Conservation (phyloP, 2,329 filamentous ascomycete genomes). For the Xylariales sp. region DNA sequence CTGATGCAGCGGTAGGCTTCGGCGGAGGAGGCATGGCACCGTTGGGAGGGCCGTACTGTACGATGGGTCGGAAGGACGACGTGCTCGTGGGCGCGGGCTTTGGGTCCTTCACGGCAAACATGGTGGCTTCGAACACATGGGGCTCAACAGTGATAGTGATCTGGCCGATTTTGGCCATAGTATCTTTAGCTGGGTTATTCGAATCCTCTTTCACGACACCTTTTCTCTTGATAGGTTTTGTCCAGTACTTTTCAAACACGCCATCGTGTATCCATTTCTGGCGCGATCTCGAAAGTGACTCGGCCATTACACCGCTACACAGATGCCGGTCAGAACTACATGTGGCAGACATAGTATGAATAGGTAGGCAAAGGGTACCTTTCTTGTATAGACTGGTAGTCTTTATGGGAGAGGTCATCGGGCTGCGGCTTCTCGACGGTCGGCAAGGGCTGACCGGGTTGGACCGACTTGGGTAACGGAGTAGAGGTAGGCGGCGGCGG, state of each 20-base stretch:
- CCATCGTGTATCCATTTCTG: constrained; percentile 78
- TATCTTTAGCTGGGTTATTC: constrained; percentile 76
- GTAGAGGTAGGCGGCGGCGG: constrained; percentile 21
- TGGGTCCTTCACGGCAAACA: constrained; percentile 77
- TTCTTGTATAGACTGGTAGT: constrained; percentile 80
- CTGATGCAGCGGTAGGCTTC: constrained; percentile 51
- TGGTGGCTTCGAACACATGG: constrained; percentile 80
- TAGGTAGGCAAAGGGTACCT: constrained; percentile 61
- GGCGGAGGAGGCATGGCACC: constrained; percentile 68
- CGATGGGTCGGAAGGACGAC: constrained; percentile 62
- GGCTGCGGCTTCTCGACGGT: constrained; percentile 76
- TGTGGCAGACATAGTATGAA: neutral
- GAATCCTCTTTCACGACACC: constrained; percentile 71
- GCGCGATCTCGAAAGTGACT: constrained; percentile 79
- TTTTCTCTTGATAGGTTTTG: constrained; percentile 77
- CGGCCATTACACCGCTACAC: constrained; percentile 75
- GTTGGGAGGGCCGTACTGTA: constrained; percentile 74
- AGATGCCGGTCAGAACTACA: constrained; percentile 34
- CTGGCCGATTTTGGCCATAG: constrained; percentile 78
- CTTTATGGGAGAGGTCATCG: constrained; percentile 68
- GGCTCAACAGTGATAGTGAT: constrained; percentile 83
- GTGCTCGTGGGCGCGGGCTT: constrained; percentile 58
- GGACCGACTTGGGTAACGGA: constrained; percentile 70
- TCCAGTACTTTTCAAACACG: constrained; percentile 82
- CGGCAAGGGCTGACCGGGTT: constrained; percentile 75